Conservation (phyloP, 257 asterid species). For the Solanum okadae region DNA sequence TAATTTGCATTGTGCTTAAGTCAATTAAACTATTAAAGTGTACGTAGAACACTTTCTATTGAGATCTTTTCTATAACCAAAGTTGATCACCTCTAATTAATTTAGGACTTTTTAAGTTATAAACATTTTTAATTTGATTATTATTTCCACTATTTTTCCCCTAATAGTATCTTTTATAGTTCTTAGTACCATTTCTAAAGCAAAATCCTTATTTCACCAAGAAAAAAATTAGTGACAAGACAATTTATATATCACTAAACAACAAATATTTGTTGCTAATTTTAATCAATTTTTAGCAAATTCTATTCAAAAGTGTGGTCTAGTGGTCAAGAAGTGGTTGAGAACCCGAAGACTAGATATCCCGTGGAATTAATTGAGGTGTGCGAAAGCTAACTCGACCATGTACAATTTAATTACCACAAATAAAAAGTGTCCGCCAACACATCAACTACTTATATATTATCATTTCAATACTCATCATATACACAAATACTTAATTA, state of each 20-base stretch:
- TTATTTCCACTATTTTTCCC: background rate
- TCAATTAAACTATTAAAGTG: no score
- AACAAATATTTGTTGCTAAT: background rate
- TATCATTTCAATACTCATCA: background rate
- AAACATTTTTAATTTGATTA: no score
- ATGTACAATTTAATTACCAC: no score
- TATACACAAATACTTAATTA: no score
- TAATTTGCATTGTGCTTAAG: no score
- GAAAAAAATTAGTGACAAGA: no score
- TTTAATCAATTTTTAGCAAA: background rate
- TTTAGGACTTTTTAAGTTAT: background rate
- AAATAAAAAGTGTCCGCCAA: no score
- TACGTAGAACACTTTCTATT: no score
- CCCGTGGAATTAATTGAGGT: no score
- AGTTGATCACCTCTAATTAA: background rate
- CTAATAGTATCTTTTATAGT: background rate
- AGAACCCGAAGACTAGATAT: background rate
- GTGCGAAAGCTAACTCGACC: background rate
- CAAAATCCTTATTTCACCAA: background rate
- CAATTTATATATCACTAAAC: background rate
- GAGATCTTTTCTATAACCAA: background rate
- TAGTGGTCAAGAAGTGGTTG: no score
- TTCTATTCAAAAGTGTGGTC: no score
- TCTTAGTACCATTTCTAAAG: background rate
- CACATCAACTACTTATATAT: background rate